Conservation (phyloP, 2,329 filamentous ascomycete species). For the Hirsutella minnesotensis region DNA sequence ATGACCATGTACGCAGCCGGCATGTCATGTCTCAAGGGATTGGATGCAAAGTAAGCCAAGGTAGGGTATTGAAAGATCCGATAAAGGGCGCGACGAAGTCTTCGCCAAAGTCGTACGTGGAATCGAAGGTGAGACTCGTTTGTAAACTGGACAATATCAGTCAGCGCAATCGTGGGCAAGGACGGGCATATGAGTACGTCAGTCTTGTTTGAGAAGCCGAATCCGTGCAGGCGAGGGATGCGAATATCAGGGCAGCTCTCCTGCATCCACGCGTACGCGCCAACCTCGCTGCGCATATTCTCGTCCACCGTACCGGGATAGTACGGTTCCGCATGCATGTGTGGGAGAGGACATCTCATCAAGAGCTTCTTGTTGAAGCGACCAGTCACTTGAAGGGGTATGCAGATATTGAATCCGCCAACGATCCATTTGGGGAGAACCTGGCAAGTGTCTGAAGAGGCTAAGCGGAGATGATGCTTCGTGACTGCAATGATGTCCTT, state of each 20-base stretch:
- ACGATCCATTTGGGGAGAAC: not conserved
- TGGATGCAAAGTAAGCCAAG: not conserved
- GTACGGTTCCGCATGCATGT: slow-evolving; percentile 1
- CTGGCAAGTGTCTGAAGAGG: not conserved
- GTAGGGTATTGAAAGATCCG: not conserved
- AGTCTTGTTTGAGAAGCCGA: slow-evolving; percentile 3
- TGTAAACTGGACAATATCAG: not conserved
- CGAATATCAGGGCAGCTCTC: slow-evolving; percentile 6
- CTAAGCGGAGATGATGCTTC: slow-evolving; percentile 1
- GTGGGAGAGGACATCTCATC: slow-evolving; percentile 1
- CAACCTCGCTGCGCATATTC: slow-evolving; percentile 2
- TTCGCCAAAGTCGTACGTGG: not conserved
- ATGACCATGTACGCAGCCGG: slow-evolving; percentile 1
- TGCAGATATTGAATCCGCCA: slow-evolving; percentile 1
- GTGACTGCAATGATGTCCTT: not conserved
- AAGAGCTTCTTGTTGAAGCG: slow-evolving; percentile 1
- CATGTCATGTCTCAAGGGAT: not conserved
- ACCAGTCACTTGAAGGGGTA: not conserved
- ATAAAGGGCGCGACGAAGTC: not conserved
- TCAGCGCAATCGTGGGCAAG: not conserved
- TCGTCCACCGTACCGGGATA: slow-evolving; percentile 1
- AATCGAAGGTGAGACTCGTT: not conserved
- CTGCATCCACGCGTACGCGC: slow-evolving; percentile 3
- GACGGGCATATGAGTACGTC: not conserved
- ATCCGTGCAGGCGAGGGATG: slow-evolving; percentile 8